Evolutionary conservation across 2,329 filamentous ascomycete genomes (phyloP).

Genomic region (Cladophialophora exuberans): DNA sequence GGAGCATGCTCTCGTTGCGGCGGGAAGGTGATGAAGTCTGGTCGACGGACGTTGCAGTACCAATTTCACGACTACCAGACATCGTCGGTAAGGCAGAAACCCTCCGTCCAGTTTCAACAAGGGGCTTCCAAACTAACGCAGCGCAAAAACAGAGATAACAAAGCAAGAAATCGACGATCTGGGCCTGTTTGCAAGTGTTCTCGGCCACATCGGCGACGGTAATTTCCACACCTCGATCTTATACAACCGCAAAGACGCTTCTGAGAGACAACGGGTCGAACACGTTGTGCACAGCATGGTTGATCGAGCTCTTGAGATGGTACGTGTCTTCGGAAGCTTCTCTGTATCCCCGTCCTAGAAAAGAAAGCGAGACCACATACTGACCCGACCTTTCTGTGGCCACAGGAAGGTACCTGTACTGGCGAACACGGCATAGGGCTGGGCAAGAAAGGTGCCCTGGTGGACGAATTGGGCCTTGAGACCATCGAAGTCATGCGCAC

Average conservation of each 20-base stretch:
- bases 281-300: constrained; percentile 88
- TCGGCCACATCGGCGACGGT: constrained; percentile 90
- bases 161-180: constrained; percentile 88
- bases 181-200: constrained; percentile 81
- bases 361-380: neutral
- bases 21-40: constrained; percentile 70
- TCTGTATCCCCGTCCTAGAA: constrained; percentile 48
- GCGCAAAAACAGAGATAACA: constrained; percentile 66
- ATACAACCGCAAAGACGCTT: constrained; percentile 71
- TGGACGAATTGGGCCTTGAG: constrained; percentile 77
- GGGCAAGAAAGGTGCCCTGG: constrained; percentile 79
- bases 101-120: neutral
- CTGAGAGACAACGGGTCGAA: constrained; percentile 75
- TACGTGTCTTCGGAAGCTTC: constrained; percentile 64
- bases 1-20: constrained; percentile 72
- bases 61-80: constrained; percentile 67
- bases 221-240: constrained; percentile 95
- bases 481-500: constrained; percentile 83
- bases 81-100: constrained; percentile 56
- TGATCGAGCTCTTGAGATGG: constrained; percentile 86
- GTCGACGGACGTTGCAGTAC: constrained; percentile 86
- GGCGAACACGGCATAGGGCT: constrained; percentile 86
- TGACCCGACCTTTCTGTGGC: constrained; percentile 57
- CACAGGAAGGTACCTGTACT: constrained; percentile 34
- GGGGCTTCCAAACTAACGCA: neutral